Base-by-base conservation (phyloP, 2,329 filamentous ascomycete species). In the Clarireedia hainanense region DNA sequence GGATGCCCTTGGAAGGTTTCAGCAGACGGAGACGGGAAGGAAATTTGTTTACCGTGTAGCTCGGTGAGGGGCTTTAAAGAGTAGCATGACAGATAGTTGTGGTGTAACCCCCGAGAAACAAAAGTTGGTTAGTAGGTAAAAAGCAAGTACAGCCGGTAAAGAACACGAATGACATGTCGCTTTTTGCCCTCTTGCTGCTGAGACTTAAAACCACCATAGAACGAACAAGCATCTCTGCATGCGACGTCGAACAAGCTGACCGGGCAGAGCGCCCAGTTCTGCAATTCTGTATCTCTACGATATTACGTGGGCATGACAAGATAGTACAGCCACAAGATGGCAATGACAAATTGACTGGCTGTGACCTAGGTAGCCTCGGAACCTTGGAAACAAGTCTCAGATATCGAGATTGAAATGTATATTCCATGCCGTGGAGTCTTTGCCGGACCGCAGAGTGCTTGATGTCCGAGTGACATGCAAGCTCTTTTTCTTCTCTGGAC, bases 161-260 rank as follows among this genome's bases (percentile, higher is more conserved):
- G 47, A 24, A 55, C 47, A 51, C 47, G 47, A 56, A 51, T 56
- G 53, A 52, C 40, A 39, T 56, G 53, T 55, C 53, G 53, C 20
- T 56, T 51, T 55, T 39, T 26, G 1, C 14, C 14, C 39, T 45
- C 42, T 39, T 57, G 47, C n/a, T 50, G 52, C 36, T 49, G 47
- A 36, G 37, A 50, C 42, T 56, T 52, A 34, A 46, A 50, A 50
- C 50, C 37, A 36, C 52, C 37, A 37, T 47, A 57, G 48, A 57
- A 46, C 55, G 48, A 57, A 46, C 55, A 54, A 52, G 57, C 55
- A 59, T 59, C 50, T 47, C 54, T 64, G 63, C 59, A 62, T 65
- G 54, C 60, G 58, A 64, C 58, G 60, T 61, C 60, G 56, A 60
- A 62, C 58, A 58, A 57, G 57, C 62, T 61, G 53, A 58, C 47